A percentile compares a stretch with the other conserved stretches of the same genome.
Conservation (phyloP, 441 rosid genomes). For the Populus hybrid region DNA sequence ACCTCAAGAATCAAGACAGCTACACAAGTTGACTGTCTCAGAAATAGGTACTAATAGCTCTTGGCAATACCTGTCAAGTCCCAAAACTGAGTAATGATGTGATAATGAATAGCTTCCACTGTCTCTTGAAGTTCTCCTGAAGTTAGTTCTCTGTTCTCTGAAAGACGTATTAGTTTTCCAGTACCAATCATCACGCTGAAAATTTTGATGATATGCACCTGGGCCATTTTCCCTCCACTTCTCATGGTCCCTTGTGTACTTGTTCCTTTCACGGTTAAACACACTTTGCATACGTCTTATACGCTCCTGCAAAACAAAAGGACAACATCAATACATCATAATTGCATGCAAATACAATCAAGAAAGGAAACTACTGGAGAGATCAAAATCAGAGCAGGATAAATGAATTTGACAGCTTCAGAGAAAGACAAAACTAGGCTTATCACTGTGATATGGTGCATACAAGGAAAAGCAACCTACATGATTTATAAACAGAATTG, state of each 20-base stretch:
- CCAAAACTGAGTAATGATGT: constrained; percentile 87
- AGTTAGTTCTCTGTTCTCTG: constrained; percentile 57
- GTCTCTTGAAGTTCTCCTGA: constrained; percentile 54
- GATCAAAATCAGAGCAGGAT: constrained; percentile 7
- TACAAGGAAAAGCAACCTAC: background rate
- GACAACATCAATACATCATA: background rate
- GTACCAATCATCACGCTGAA: constrained; percentile 96
- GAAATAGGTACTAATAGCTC: background rate
- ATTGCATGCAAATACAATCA: constrained; percentile 4
- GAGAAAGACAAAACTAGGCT: background rate
- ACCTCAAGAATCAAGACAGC: background rate
- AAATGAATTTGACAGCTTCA: background rate
- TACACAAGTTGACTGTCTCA: background rate
- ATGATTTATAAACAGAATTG: background rate
- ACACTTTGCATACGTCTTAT: constrained; percentile 96
- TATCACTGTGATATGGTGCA: background rate
- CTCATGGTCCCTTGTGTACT: constrained; percentile 62
- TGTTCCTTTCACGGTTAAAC: constrained; percentile 83
- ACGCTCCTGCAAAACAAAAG: constrained; percentile 57
- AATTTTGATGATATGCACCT: constrained; percentile 73
- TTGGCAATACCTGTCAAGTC: constrained; percentile 73
- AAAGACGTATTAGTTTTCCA: constrained; percentile 75
- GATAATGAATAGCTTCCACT: constrained; percentile 61
- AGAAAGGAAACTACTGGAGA: background rate
- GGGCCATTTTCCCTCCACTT: constrained; percentile 74